Conservation (phyloP, 139 green algal species). For the Pleodorina starrii region DNA sequence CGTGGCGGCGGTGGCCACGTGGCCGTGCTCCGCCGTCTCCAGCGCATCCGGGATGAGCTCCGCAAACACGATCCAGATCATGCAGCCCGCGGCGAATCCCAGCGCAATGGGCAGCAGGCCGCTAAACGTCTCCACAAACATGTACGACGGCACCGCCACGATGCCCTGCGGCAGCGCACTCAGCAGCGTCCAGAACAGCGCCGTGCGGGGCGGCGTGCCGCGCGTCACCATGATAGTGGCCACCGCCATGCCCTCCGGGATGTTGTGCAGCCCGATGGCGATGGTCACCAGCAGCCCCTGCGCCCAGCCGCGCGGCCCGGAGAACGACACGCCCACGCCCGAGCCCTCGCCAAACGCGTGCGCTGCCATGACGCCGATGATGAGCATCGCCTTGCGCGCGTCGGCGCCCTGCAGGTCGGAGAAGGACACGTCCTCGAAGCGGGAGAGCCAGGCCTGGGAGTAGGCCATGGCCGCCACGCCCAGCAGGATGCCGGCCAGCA, state of each 20-base stretch:
- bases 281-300: conserved; percentile 94
- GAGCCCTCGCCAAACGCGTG: conserved; percentile 96
- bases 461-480: conserved; percentile 85
- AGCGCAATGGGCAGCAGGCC: conserved; percentile 91
- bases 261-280: conserved; percentile 98
- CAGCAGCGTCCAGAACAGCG: conserved; percentile 88
- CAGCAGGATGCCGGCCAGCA: conserved; percentile 81
- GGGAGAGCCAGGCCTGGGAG: conserved; percentile 47
- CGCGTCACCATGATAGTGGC: conserved; percentile 91
- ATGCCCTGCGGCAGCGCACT: conserved; percentile 88
- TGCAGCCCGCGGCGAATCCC: conserved; percentile 98
- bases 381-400: conserved; percentile 89
- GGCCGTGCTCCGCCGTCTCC: conserved; percentile 65
- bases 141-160: conserved; percentile 92
- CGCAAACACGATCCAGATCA: conserved; percentile 98
- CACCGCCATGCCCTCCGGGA: conserved; percentile 96
- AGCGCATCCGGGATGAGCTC: conserved; percentile 97
- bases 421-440: conserved; percentile 80
- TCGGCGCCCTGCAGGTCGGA: conserved; percentile 81
- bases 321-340: conserved; percentile 93
- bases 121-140: conserved; percentile 96
- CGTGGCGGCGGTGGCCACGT: conserved; percentile 91
- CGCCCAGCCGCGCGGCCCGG: conserved; percentile 84
- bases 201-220: conserved; percentile 79
- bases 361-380: conserved; percentile 97